These are phyloP conservation scores for Cystobasidiaceae sp. DNA, from an alignment of 1,284 basidiomycete genomes.

Conservation along the genomic window DNA sequence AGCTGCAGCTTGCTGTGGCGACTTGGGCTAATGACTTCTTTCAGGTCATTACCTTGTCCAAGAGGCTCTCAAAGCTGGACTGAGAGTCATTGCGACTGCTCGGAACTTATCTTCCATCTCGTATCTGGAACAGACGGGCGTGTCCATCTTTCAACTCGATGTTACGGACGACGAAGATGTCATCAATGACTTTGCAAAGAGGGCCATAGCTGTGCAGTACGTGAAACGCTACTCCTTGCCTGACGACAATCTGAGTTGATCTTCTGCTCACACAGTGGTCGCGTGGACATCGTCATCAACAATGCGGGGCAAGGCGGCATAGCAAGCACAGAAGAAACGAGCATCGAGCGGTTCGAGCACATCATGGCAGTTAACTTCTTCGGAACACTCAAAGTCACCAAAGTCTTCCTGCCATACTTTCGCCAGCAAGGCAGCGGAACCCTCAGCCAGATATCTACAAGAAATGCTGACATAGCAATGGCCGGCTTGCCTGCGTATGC, in stretches of 20 bases:
- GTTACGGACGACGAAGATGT: not conserved
- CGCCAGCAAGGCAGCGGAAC: not conserved
- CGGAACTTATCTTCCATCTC: not conserved
- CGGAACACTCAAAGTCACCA: not conserved
- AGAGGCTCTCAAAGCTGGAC: not conserved
- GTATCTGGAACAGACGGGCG: not conserved
- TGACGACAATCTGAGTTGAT: not conserved
- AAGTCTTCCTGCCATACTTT: not conserved
- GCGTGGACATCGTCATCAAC: not conserved
- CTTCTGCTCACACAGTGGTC: not conserved
- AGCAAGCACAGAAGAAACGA: not conserved
- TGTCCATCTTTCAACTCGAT: not conserved
- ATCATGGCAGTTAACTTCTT: not conserved
- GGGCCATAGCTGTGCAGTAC: not conserved
- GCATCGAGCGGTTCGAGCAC: not conserved
- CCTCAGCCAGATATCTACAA: not conserved
- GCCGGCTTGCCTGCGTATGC: not conserved
- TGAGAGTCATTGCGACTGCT: not conserved
- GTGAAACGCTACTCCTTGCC: not conserved
- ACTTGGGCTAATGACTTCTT: not conserved
- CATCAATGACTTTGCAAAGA: not conserved
- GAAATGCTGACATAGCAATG: not conserved
- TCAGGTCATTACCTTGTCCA: not conserved
- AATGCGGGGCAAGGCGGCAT: not conserved
- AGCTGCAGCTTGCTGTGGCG: too few species aligned